Conservation (phyloP, 2,329 filamentous ascomycete species). For the Conoideocrella luteorostrata region DNA sequence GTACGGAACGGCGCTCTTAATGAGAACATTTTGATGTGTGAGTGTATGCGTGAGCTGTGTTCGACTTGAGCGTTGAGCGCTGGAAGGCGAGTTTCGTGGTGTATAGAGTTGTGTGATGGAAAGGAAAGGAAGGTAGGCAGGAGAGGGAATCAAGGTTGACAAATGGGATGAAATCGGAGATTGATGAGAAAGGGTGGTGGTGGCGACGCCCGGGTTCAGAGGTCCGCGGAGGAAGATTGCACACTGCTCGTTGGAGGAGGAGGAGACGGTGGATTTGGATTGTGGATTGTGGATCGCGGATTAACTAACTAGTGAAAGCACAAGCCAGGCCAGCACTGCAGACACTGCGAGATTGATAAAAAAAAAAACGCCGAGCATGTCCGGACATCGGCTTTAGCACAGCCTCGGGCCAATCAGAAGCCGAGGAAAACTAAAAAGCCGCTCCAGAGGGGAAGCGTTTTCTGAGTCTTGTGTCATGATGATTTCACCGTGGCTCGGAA, state of each 20-base stretch:
- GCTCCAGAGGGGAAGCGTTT: neutral
- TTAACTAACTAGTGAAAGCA: no score
- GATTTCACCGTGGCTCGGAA: no score
- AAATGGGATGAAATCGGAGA: conserved; percentile 3
- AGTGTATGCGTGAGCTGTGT: neutral
- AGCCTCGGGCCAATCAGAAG: conserved; percentile 1
- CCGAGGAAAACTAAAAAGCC: conserved; percentile 2
- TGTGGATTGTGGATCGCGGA: neutral
- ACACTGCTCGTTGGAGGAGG: no score
- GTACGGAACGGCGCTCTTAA: conserved; percentile 12
- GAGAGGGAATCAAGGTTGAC: no score
- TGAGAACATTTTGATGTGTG: conserved; percentile 11
- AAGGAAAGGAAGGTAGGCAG: neutral
- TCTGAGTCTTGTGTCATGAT: neutral
- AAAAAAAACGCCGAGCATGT: conserved; percentile 1
- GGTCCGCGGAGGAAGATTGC: no score
- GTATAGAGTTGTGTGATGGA: neutral
- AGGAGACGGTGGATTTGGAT: neutral
- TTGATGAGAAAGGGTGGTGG: conserved; percentile 1
- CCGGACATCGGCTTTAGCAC: conserved; percentile 1
- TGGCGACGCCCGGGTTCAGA: conserved; percentile 7
- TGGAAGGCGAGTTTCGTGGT: no score
- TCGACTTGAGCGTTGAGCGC: neutral
- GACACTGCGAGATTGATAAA: conserved; percentile 6
- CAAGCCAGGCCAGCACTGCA: neutral